Evolutionary conservation across 73 alveolate genomes (phyloP), one percentile per base, ranked within the genome.

Genomic region (Symbiodinium pilosum): DNA sequence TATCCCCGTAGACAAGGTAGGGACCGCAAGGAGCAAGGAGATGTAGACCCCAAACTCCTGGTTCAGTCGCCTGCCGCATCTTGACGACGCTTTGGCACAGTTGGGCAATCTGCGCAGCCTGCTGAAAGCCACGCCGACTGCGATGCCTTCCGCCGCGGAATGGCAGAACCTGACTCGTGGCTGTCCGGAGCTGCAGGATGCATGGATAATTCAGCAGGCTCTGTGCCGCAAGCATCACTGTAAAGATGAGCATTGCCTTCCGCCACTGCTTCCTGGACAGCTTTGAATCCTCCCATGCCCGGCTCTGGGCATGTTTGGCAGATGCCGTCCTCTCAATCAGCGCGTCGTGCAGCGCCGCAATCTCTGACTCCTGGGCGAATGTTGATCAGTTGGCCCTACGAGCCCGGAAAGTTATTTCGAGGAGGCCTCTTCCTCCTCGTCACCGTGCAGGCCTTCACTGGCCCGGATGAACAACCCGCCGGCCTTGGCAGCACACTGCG

Each of bases 61-160:
- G 54, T 91, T 91, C 89, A 91, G 40, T 86, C 47, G 97, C 97
- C 97, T 91, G 83, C 47, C 52, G 21, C 40, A 84, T 26, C 41
- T 38, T n/a, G 81, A 64, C 12, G 12, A 12, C 75, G 38, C 41
- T 38, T 28, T 32, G 81, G 9, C 81, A 24, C 21, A 24, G 32
- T 28, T 64, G 41, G 81, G 12, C 81, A 26, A n/a, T 64, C 18
- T 26, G 18, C 38, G 40, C 59, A 14, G 71, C 95, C 97, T 91
- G 97, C 97, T 91, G 68, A 93, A 93, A 11, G 98, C 98, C 20
- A 93, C 98, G n/a, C 98, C 98, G 43, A 93, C 98, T 34, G 98
- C 98, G 44, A 93, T 93, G 14, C 98, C 98, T 81, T 93, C 98
- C 26, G 98, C 98, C n/a, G 98, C 98, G 12, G 98, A 93, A 84